Base-by-base conservation (phyloP, 1,284 basidiomycete genomes). In the Tilletia indica region DNA sequence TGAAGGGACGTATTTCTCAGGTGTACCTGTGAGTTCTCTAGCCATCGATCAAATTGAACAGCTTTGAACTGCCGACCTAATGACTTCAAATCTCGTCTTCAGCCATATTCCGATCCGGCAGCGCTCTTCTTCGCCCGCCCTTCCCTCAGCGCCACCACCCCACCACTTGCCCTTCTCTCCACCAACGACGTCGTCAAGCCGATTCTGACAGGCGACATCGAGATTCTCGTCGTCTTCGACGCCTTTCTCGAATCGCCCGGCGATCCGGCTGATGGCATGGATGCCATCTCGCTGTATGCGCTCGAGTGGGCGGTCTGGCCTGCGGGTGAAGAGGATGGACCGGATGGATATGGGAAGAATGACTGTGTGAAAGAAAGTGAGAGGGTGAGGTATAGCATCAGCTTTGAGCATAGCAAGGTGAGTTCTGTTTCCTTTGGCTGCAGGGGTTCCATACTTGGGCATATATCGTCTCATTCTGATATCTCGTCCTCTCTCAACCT, bases 401-500 rank as follows among this genome's bases (percentile, higher is more conserved):
- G 76, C 31, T 80, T 79, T 73, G 79, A 82, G 72, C 79, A 80
- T 69, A 70, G 70, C 70, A 78, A 79, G 56, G 64, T 80, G 61
- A 61, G 71, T 72, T 11, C 3, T 25, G 67, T 45, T 14, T 45
- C 42, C 6, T 45, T 45, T 14, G 42, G 42, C 42, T 14, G 42
- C 42, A 12, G 14, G 38, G 25, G 25, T 31, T 31, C 25, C 25
- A 31, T 31, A 31, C 25, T 31, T 31, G 25, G 25, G 25, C 25
- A 31, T 31, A 31, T 31, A 31, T 31, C 25, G 25, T 45, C 42
- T 45, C 42, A 14, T 8, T 14, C 42, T 14, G 14, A 9, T 8
- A 45, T 45, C 42, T 45, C 5, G 6, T 48, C 11, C 61, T 54
- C 61, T 31, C n/a, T 31, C 47, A 4, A 25, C 47, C 38, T 2